Percentiles rank a stretch among this genome's conserved stretches.
phyloP scores from a whole-genome alignment of 2,329 filamentous ascomycete genomes.

The Diaporthe ampelina region DNA sequence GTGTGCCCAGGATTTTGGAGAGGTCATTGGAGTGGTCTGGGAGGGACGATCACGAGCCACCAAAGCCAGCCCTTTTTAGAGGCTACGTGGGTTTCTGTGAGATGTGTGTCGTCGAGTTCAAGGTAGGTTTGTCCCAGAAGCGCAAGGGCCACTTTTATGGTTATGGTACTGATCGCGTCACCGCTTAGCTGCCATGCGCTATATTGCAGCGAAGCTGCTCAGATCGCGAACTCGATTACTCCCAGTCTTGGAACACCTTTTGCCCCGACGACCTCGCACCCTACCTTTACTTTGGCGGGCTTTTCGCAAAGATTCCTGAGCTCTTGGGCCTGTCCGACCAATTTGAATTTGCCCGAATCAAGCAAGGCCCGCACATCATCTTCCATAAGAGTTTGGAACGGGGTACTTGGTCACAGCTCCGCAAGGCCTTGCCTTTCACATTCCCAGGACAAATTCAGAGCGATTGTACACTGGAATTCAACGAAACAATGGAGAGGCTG shows the following conservation, averaged over 20 bases:
- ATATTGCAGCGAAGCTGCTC: constrained; percentile 23
- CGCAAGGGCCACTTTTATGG: neutral
- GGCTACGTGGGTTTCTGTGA: constrained; percentile 38
- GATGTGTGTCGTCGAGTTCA: constrained; percentile 29
- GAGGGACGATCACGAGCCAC: constrained; percentile 33
- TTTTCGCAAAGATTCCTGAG: constrained; percentile 18
- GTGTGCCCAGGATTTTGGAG: constrained; percentile 30
- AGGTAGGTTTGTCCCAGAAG: constrained; percentile 26
- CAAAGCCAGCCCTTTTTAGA: constrained; percentile 3
- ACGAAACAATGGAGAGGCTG: constrained; percentile 6
- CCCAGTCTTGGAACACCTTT: neutral
- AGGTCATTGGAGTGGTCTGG: constrained; percentile 28
- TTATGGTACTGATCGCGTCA: neutral
- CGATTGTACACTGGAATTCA: neutral
- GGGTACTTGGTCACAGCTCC: constrained; percentile 34
- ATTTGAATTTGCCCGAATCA: neutral
- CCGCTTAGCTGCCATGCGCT: constrained; percentile 21
- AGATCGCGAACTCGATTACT: constrained; percentile 28
- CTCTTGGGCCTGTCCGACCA: constrained; percentile 30
- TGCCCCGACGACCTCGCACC: constrained; percentile 27
- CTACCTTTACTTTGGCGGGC: neutral
- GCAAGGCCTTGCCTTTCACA: constrained; percentile 24
- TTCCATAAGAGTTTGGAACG: constrained; percentile 15
- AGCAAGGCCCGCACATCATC: neutral
- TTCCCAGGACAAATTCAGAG: constrained; percentile 13